phyloP scores from a whole-genome alignment of 768 basidiomycete genomes.

The Fibroporia radiculosa region DNA sequence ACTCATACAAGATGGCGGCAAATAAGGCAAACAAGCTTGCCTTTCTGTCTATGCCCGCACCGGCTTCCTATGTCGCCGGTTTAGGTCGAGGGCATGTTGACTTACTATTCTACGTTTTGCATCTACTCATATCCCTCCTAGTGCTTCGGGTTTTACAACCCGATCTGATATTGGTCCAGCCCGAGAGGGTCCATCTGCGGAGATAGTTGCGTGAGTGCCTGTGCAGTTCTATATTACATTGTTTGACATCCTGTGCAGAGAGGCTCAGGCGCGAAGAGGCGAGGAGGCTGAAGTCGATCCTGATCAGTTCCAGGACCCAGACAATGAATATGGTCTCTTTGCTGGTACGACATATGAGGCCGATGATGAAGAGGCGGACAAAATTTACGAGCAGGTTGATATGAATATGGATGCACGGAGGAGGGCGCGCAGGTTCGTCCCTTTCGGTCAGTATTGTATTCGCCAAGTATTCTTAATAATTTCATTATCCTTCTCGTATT shows the following conservation, averaged over 20 bases:
- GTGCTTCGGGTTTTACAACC: constrained; percentile 96
- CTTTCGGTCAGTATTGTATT: constrained; percentile 29
- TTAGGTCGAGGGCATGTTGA: constrained; percentile 88
- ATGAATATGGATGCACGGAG: constrained; percentile 84
- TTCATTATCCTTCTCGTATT: constrained; percentile 22
- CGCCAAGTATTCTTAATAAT: constrained; percentile 20
- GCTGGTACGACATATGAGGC: constrained; percentile 94
- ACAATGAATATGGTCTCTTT: constrained; percentile 94
- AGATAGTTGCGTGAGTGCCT: constrained; percentile 72
- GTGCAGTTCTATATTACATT: not conserved
- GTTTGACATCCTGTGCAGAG: constrained; percentile 37
- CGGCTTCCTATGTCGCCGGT: constrained; percentile 97
- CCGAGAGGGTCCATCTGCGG: constrained; percentile 88
- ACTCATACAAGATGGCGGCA: constrained; percentile 28
- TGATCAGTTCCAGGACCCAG: constrained; percentile 93
- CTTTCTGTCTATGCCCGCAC: constrained; percentile 87
- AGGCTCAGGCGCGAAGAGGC: constrained; percentile 78
- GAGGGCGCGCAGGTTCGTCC: constrained; percentile 62
- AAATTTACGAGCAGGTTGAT: constrained; percentile 91
- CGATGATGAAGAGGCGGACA: constrained; percentile 96
- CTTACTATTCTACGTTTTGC: not conserved
- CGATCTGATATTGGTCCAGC: constrained; percentile 99
- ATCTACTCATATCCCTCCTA: constrained; percentile 22
- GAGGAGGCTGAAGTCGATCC: constrained; percentile 86
- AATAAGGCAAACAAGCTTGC: constrained; percentile 74